Evolutionary conservation across 768 basidiomycete genomes (phyloP).

Genomic region (Leccinum pellstonianum): DNA sequence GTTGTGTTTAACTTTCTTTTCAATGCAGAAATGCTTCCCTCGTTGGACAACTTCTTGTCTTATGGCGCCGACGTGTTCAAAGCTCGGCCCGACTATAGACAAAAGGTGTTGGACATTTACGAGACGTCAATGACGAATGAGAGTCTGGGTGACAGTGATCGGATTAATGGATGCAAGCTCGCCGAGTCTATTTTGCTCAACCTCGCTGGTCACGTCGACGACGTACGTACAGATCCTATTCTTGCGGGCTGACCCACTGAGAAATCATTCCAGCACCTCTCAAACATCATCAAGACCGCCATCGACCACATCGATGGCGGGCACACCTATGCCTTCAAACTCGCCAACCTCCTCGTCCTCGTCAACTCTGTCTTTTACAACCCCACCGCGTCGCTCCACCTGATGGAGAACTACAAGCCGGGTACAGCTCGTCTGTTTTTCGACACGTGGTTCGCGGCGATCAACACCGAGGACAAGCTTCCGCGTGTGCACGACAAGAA

Average conservation of each 20-base stretch:
- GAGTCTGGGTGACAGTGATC: constrained; percentile 80
- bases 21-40: constrained; percentile 80
- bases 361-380: constrained; percentile 85
- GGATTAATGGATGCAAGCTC: constrained; percentile 80
- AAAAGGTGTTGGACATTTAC: constrained; percentile 83
- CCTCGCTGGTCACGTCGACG: constrained; percentile 73
- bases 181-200: constrained; percentile 82
- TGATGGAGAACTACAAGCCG: constrained; percentile 62
- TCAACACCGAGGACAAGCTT: constrained; percentile 55
- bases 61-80: constrained; percentile 79
- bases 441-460: constrained; percentile 77
- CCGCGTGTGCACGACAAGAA: constrained; percentile 92
- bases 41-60: constrained; percentile 85
- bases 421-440: constrained; percentile 77
- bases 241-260: constrained; percentile 1
- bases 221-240: constrained; percentile 47
- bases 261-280: constrained; percentile 49
- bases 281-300: constrained; percentile 61
- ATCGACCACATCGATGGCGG: constrained; percentile 58
- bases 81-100: constrained; percentile 67
- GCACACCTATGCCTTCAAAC: constrained; percentile 60
- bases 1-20: not conserved
- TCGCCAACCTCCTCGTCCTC: constrained; percentile 81
- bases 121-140: constrained; percentile 65
- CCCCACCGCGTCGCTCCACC: constrained; percentile 68